phyloP scores from a whole-genome alignment of 305 asterid species.

The Fraxinus sp. region DNA sequence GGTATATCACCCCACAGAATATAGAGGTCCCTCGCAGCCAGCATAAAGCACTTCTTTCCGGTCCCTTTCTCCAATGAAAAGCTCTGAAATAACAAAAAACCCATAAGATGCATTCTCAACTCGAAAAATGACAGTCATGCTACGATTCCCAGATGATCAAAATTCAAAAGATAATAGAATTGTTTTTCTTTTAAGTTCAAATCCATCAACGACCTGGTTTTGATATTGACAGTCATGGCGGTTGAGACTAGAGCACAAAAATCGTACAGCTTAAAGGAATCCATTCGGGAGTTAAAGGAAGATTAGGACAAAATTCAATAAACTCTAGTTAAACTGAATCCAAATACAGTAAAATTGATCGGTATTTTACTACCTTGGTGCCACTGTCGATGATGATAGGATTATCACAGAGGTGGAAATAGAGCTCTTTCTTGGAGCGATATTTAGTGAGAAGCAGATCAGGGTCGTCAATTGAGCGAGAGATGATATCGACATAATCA shows the following conservation, averaged over 20 bases:
- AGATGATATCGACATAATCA: conserved; percentile 53
- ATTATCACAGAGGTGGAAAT: conserved; percentile 13
- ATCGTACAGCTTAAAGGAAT: background rate
- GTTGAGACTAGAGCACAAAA: background rate
- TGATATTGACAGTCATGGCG: background rate
- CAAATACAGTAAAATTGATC: background rate
- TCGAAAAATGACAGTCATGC: background rate
- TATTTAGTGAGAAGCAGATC: conserved; percentile 29
- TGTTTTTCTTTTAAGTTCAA: background rate
- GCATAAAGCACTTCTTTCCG: conserved; percentile 75
- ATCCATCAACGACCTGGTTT: background rate
- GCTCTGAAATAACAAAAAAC: conserved; percentile 30
- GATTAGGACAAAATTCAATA: background rate
- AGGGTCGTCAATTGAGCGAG: conserved; percentile 4
- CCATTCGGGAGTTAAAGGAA: background rate
- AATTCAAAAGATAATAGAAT: background rate
- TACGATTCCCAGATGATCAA: background rate
- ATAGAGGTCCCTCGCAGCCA: conserved; percentile 56
- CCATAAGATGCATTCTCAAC: background rate
- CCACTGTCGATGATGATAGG: conserved; percentile 59
- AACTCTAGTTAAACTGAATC: background rate
- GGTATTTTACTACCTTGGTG: conserved; percentile 43
- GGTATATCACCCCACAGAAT: conserved; percentile 64
- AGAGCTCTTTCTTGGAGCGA: conserved; percentile 57
- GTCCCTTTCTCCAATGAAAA: conserved; percentile 56